These are phyloP conservation scores for Mycena pura DNA, from an alignment of 768 basidiomycete genomes.

Conservation along the genomic window DNA sequence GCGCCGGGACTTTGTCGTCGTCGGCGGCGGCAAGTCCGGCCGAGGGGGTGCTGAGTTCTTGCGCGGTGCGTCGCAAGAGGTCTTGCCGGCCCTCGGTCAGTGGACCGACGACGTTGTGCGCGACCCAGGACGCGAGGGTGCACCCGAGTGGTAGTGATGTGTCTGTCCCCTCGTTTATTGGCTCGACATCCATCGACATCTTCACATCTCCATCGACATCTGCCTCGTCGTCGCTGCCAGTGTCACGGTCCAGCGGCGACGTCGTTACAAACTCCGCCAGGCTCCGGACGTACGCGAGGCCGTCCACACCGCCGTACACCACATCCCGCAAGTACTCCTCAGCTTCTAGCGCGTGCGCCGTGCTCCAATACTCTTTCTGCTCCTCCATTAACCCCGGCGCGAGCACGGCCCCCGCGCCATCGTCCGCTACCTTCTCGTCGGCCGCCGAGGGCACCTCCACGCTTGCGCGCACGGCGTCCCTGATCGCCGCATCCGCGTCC, in stretches of 20 bases:
- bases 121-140: conserved; percentile 51
- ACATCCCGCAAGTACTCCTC: conserved; percentile 74
- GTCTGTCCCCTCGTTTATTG: conserved; percentile 18
- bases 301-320: conserved; percentile 83
- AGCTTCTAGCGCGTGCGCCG: conserved; percentile 55
- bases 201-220: conserved; percentile 3
- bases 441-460: conserved; percentile 16
- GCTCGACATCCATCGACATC: background rate
- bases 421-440: conserved; percentile 20
- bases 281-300: conserved; percentile 78
- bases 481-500: conserved; percentile 18
- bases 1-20: conserved; percentile 27
- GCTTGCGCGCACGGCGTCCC: conserved; percentile 5
- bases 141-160: conserved; percentile 37
- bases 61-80: conserved; percentile 50
- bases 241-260: conserved; percentile 24
- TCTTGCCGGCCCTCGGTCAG: conserved; percentile 56
- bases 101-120: conserved; percentile 50
- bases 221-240: conserved; percentile 13
- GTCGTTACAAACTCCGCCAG: conserved; percentile 71
- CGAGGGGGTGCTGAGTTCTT: conserved; percentile 31
- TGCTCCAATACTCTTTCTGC: conserved; percentile 53
- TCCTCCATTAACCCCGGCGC: background rate
- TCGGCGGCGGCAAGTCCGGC: no score
- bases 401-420: background rate